A percentile compares a stretch with the other conserved stretches of the same genome.
phyloP scores from a whole-genome alignment of 1,284 basidiomycete species.

The Puccinia brachypodii region DNA sequence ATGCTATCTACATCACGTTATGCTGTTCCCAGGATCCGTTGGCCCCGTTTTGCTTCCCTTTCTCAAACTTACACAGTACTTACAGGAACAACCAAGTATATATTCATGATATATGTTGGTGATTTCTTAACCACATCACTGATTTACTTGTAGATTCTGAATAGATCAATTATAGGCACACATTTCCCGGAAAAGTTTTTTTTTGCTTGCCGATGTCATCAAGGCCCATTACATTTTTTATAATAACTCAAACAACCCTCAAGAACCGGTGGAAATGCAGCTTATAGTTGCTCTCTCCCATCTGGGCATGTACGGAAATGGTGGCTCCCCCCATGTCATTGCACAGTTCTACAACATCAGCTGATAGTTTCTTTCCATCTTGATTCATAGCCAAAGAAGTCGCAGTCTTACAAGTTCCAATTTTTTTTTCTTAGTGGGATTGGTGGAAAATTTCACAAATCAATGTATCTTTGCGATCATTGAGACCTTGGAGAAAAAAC shows the following conservation, averaged over 20 bases:
- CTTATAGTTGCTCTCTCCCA: not conserved
- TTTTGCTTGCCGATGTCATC: not conserved
- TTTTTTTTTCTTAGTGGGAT: not conserved
- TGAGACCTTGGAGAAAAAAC: not conserved
- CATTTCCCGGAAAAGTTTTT: not conserved
- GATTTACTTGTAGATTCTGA: not conserved
- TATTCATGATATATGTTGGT: not conserved
- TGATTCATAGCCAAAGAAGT: not conserved
- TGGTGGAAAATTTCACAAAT: conserved; percentile 1
- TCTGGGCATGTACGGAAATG: not conserved
- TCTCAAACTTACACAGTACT: too few relatives aligned
- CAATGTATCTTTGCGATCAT: not conserved
- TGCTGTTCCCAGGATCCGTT: too few relatives aligned
- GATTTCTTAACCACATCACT: not conserved
- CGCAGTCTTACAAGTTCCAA: too few relatives aligned
- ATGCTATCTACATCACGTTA: too few relatives aligned
- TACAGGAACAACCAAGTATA: too few relatives aligned
- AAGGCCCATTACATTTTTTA: not conserved
- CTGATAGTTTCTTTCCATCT: not conserved
- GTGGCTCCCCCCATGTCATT: not conserved
- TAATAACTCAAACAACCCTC: not conserved
- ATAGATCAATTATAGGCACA: not conserved
- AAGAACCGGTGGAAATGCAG: not conserved
- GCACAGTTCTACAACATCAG: not conserved
- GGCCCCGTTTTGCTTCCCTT: too few relatives aligned